These are phyloP conservation scores for Pneumocystis jirovecii DNA, from an alignment of 1,139 yeast genomes.

Conservation along the genomic window DNA sequence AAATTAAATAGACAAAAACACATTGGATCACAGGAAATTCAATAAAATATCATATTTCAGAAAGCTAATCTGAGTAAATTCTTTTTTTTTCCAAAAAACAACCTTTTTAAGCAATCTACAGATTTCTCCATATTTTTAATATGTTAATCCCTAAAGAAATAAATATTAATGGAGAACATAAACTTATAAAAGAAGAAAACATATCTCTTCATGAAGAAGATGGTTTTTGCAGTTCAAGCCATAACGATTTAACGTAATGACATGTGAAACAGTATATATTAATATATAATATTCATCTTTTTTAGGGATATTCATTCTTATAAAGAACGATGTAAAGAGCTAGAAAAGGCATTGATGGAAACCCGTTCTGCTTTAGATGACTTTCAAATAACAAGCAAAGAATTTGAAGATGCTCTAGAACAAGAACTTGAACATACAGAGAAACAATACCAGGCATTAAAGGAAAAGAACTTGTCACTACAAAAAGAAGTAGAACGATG, in stretches of 20 bases:
- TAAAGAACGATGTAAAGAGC: conserved; percentile 14
- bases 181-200: background rate
- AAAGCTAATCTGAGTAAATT: too few relatives aligned
- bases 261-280: background rate
- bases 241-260: background rate
- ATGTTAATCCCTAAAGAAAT: background rate
- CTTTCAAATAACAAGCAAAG: conserved; percentile 13
- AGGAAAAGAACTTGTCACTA: conserved; percentile 17
- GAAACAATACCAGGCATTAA: conserved; percentile 18
- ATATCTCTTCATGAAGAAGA: background rate
- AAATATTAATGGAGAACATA: background rate
- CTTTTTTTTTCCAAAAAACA: background rate
- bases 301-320: background rate
- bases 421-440: conserved; percentile 25
- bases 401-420: conserved; percentile 25
- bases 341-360: conserved; percentile 26
- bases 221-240: background rate
- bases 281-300: background rate
- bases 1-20: too few relatives aligned
- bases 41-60: too few relatives aligned
- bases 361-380: conserved; percentile 22
- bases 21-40: too few relatives aligned
- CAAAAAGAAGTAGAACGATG: conserved; percentile 18
- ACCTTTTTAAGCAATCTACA: too few relatives aligned
- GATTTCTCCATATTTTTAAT: background rate